Evolutionary conservation across 495 filamentous ascomycete species (phyloP), one percentile per base, ranked within the genome.

Genomic region (Tetracladium marchalianum): DNA sequence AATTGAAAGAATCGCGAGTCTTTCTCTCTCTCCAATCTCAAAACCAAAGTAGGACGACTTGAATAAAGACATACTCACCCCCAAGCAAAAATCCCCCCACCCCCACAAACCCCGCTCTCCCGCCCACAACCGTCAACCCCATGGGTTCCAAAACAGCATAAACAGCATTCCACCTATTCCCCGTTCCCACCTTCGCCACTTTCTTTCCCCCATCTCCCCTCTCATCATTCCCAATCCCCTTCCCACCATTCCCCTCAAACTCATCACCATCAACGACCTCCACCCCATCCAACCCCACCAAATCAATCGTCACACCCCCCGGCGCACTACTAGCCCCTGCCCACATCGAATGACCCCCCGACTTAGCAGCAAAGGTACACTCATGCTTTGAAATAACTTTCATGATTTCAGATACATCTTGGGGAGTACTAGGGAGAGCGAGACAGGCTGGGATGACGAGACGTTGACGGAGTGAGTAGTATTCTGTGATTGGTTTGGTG

Each of bases 51-150:
- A n/a, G n/a, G n/a, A n/a, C n/a, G 31, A 47, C 34, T 32, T 58
- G 58, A n/a, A 64, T 44, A 69, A 65, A 2, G 63, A 63, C 6
- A 11, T 35, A 41, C 46, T 42, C 51, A 76, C 52, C 15, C 7
- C 75, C 75, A 15, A 77, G 65, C 15, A 62, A 61, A 7, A 78
- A 60, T 5, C 78, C 78, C 15, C 72, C 68, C 13, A 77, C 70
- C n/a, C 78, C 78, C 32, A 82, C 66, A 15, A 57, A 60, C 0
- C 66, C 51, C 19, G 66, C 62, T 36, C 78, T 67, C 11, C 75
- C 78, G 4, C 77, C 75, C 4, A 69, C 46, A 5, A 72, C 66
- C n/a, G 66, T 54, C 3, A 74, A 52, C n/a, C 63, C 56, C 17
- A 63, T 54, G 0, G 56, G 45, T 5, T 62, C 64, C 7, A 78